Evolutionary conservation across 1,139 yeast genomes (phyloP).

Genomic region (Debaryomyces subglobosus): DNA sequence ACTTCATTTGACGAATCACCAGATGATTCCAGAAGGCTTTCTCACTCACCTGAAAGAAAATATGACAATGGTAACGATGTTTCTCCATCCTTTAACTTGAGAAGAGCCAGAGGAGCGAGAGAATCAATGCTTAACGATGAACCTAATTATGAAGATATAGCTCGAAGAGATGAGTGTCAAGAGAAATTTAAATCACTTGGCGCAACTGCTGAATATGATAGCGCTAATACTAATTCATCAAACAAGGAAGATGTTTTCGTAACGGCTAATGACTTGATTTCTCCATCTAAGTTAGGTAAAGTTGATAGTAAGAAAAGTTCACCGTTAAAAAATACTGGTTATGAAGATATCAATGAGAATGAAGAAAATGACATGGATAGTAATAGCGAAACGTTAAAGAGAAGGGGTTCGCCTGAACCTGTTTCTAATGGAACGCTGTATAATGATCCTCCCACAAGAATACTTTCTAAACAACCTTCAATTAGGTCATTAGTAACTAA

Average conservation of each 20-base stretch:
- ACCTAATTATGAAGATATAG: constrained; percentile 13
- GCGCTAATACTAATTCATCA: constrained; percentile 19
- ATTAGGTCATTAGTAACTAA: constrained; percentile 40
- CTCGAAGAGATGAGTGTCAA: constrained; percentile 13
- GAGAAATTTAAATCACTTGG: constrained; percentile 24
- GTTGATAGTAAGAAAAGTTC: not conserved
- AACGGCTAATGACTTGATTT: constrained; percentile 40
- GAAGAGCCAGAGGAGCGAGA: constrained; percentile 14
- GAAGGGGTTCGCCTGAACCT: constrained; percentile 26
- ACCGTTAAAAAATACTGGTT: not conserved
- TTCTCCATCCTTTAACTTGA: constrained; percentile 24
- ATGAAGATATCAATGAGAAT: not conserved
- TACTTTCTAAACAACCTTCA: constrained; percentile 19
- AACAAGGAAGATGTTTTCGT: constrained; percentile 43
- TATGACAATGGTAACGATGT: constrained; percentile 9
- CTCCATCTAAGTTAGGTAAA: constrained; percentile 11
- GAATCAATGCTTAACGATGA: constrained; percentile 24
- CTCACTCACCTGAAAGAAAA: not conserved
- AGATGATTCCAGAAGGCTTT: not conserved
- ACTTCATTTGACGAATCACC: constrained; percentile 1
- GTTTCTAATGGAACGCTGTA: constrained; percentile 11
- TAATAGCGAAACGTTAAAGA: constrained; percentile 18
- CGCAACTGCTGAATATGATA: constrained; percentile 19
- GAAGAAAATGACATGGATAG: constrained; percentile 13
- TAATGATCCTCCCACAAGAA: not conserved